Evolutionary conservation across 1,284 basidiomycete species (phyloP).

Genomic region (Ceratobasidium sp.): DNA sequence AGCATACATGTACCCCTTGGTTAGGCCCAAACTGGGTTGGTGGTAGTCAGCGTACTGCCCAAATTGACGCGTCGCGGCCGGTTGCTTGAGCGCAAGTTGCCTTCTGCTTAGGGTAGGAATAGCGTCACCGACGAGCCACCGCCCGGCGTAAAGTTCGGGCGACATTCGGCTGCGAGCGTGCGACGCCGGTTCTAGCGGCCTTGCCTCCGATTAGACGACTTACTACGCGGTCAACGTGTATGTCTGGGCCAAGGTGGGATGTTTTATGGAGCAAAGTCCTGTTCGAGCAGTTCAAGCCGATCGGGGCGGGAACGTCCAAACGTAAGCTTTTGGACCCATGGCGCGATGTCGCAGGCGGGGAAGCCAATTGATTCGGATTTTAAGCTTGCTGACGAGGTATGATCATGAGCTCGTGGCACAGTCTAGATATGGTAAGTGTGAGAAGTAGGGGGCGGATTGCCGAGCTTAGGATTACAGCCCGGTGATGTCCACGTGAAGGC

Average conservation of each 20-base stretch:
- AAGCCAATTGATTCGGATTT: constrained; percentile 28
- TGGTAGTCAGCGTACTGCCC: constrained; percentile 14
- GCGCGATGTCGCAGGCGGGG: background rate
- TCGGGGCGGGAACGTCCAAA: background rate
- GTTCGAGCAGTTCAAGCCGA: background rate
- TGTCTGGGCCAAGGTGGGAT: background rate
- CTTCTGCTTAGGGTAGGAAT: background rate
- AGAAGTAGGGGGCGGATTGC: constrained; percentile 32
- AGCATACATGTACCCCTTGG: background rate
- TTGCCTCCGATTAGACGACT: background rate
- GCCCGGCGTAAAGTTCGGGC: constrained; percentile 14
- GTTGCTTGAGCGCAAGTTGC: background rate
- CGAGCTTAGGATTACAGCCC: constrained; percentile 23
- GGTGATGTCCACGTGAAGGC: constrained; percentile 37
- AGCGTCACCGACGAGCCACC: constrained; percentile 30
- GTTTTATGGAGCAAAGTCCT: too few relatives aligned
- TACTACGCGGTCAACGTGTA: background rate
- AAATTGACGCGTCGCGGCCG: constrained; percentile 1
- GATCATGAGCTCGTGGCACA: constrained; percentile 36
- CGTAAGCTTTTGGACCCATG: constrained; percentile 9
- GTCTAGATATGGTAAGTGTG: constrained; percentile 11
- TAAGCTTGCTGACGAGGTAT: constrained; percentile 34
- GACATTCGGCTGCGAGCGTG: constrained; percentile 20
- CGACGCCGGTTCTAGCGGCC: background rate
- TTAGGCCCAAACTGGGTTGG: constrained; percentile 8